Conservation (phyloP, 2,329 filamentous ascomycete genomes). For the Alternaria consortialis region DNA sequence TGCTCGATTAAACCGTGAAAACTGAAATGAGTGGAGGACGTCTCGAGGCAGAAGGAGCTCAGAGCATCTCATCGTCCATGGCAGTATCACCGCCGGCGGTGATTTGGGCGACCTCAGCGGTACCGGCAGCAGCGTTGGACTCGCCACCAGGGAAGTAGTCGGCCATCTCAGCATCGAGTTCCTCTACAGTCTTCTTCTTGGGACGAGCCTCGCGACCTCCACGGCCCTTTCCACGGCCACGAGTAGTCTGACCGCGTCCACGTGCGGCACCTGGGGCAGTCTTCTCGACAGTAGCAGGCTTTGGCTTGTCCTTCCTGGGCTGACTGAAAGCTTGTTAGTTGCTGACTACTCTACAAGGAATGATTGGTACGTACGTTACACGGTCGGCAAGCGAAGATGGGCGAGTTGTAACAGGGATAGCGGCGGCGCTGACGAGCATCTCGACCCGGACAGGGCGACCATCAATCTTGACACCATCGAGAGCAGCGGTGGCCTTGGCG, state of each 20-base stretch:
- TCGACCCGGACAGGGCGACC: conserved; percentile 94
- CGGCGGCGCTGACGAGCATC: conserved; percentile 82
- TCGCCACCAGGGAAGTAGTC: conserved; percentile 79
- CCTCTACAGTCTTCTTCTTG: conserved; percentile 94
- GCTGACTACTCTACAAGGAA: neutral
- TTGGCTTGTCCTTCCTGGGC: conserved; percentile 67
- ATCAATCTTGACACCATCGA: conserved; percentile 92
- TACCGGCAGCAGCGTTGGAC: conserved; percentile 56
- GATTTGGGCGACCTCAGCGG: conserved; percentile 55
- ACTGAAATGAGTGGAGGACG: conserved; percentile 4
- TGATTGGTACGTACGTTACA: conserved; percentile 68
- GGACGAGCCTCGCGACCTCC: conserved; percentile 62
- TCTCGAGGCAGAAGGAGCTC: conserved; percentile 12
- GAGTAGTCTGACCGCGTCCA: conserved; percentile 52
- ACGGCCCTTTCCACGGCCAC: conserved; percentile 58
- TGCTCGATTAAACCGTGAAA: conserved; percentile 20
- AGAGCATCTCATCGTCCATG: conserved; percentile 54
- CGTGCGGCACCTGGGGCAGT: conserved; percentile 59
- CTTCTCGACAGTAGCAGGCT: conserved; percentile 81
- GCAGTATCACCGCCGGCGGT: conserved; percentile 49
- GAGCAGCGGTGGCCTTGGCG: conserved; percentile 79
- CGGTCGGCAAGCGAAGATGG: conserved; percentile 80
- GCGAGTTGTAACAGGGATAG: conserved; percentile 73
- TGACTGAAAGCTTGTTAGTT: conserved; percentile 58
- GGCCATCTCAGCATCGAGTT: conserved; percentile 96